These are phyloP conservation scores for Gilbertella persicaria DNA, from an alignment of 371 early-diverging fungal genomes.

Conservation along the genomic window DNA sequence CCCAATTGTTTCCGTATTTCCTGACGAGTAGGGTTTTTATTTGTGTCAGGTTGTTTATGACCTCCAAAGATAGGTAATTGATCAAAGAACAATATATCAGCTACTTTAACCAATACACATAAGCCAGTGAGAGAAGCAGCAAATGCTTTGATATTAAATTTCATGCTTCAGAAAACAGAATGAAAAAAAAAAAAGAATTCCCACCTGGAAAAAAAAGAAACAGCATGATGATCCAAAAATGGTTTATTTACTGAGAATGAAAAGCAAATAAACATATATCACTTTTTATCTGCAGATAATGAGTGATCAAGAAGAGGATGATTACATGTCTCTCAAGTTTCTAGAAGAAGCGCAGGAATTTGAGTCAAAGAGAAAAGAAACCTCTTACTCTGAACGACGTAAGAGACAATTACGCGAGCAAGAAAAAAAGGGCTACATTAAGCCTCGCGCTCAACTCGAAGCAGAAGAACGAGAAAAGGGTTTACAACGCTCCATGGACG, in stretches of 20 bases:
- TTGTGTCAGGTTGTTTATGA: not conserved
- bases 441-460: conserved; percentile 45
- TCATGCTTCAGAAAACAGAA: not conserved
- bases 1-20: conserved; percentile 15
- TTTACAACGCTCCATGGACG: conserved; percentile 43
- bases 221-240: too few relatives aligned
- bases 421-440: conserved; percentile 42
- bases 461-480: conserved; percentile 61
- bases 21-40: conserved; percentile 3
- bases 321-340: conserved; percentile 64
- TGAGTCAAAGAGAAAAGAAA: conserved; percentile 29
- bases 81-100: not conserved
- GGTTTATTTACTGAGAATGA: too few relatives aligned
- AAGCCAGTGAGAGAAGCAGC: not conserved
- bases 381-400: conserved; percentile 49
- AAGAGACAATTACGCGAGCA: conserved; percentile 51
- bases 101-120: not conserved
- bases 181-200: too few relatives aligned
- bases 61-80: conserved; percentile 9
- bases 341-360: conserved; percentile 41
- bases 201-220: not conserved
- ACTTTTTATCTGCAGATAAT: conserved; percentile 1
- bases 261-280: not conserved
- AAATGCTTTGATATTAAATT: not conserved
- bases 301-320: conserved; percentile 50